Base-by-base conservation (phyloP, 495 filamentous ascomycete species). In the Xeromyces bisporus region DNA sequence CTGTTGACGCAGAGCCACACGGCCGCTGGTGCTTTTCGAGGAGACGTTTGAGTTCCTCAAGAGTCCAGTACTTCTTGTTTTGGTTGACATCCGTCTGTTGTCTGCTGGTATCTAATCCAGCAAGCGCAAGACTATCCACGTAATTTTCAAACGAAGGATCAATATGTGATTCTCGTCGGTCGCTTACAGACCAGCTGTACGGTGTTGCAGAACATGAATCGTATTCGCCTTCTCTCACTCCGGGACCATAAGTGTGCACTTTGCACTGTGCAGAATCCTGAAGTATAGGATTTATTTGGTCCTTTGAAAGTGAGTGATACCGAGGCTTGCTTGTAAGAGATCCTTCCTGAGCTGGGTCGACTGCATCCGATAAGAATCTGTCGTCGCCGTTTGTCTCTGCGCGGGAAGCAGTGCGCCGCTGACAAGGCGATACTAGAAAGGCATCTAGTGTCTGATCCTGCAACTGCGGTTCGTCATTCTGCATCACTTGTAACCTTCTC, bases 21-120 rank as follows among this genome's bases (percentile, higher is more conserved):
- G 13, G 15, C 17, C n/a, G 10, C 15, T 38, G 42, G 28, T 46
- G 37, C 21, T 38, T 25, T 13, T 43, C 21, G 12, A 55, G 20
- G 8, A 55, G 21, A 4, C 0, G 1, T 33, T 43, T 43, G 14
- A 57, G 28, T 8, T 54, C 43, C 9, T 53, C 33, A 4, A 55
- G 37, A 26, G 28, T 39, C 42, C 37, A 49, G 26, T 50, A 45
- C 3, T 18, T 34, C 25, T 29, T 29, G 4, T 7, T 17, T 28
- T 13, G 10, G 3, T 23, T 20, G 11, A n/a, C 7, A 6, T 11
- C 6, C 11, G 3, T 13, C 9, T 12, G 3, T n/a, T 4, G 10
- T 2, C 2, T 8, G 13, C n/a, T 7, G 21, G 9, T 26, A 9
- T 28, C 8, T 10, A 53, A 6, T 1, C 49, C 38, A 15, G 18